Evolutionary conservation across 1,284 basidiomycete genomes (phyloP).

Genomic region (Fomitiporia mediterranea): DNA sequence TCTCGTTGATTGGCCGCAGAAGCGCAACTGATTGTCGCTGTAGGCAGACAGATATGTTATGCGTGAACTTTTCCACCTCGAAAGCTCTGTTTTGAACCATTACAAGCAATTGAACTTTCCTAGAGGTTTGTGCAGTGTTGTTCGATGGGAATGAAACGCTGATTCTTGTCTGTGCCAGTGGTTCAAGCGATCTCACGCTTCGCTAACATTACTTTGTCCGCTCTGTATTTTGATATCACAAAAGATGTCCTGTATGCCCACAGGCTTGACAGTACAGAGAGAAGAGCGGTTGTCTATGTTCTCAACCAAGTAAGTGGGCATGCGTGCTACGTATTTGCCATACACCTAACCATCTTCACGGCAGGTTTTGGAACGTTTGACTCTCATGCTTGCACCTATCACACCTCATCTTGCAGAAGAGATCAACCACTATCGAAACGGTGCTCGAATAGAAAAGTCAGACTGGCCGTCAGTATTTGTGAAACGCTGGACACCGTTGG

Average conservation of each 20-base stretch:
- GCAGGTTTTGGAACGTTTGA: conserved; percentile 69
- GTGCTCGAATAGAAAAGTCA: conserved; percentile 26
- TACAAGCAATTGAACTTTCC: conserved; percentile 83
- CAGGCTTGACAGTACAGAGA: conserved; percentile 42
- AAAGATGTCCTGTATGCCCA: conserved; percentile 92
- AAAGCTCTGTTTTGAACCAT: conserved; percentile 58
- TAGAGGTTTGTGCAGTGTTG: conserved; percentile 53
- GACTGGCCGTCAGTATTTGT: conserved; percentile 53
- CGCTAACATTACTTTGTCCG: conserved; percentile 67
- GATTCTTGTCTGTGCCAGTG: conserved; percentile 35
- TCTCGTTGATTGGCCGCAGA: conserved; percentile 1
- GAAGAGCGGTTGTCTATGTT: conserved; percentile 67
- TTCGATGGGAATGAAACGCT: too few species aligned
- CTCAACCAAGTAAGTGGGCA: conserved; percentile 57
- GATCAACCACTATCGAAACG: conserved; percentile 52
- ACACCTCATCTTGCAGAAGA: conserved; percentile 93
- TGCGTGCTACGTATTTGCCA: neutral
- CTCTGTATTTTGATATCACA: conserved; percentile 87
- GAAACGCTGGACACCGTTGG: conserved; percentile 55
- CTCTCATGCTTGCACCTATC: conserved; percentile 79
- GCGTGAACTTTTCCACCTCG: conserved; percentile 75
- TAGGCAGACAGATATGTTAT: conserved; percentile 85
- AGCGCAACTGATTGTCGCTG: conserved; percentile 9
- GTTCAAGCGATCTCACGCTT: conserved; percentile 60
- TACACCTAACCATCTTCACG: neutral